A percentile compares a stretch with the other conserved stretches of the same genome.
Evolutionary conservation across 441 rosid species (phyloP).

Genomic region (Pelargonium australe): DNA sequence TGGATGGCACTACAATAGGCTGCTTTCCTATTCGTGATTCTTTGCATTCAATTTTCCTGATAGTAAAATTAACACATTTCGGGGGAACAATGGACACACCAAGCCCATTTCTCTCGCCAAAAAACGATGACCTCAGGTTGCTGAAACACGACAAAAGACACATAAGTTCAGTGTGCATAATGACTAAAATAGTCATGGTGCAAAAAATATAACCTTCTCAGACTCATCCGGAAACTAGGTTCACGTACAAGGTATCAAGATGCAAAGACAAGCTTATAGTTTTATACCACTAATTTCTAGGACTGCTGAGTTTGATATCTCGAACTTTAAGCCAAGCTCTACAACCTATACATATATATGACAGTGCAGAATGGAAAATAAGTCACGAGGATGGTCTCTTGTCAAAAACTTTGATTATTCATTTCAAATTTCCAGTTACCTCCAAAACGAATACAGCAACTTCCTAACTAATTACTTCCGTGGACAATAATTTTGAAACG

Average conservation of each 20-base stretch:
- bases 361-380: not conserved
- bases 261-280: slow-evolving; percentile 5
- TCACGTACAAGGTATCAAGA: not conserved
- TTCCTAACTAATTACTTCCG: not conserved
- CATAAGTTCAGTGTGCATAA: not conserved
- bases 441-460: too few species aligned
- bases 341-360: not conserved
- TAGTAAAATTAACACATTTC: slow-evolving; percentile 32
- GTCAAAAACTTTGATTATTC: not conserved
- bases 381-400: not conserved
- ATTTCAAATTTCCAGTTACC: too few species aligned
- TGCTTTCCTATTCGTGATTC: slow-evolving; percentile 93
- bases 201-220: not conserved
- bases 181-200: not conserved
- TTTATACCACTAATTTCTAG: not conserved
- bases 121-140: slow-evolving; percentile 59
- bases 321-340: not conserved
- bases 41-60: slow-evolving; percentile 59
- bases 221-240: not conserved
- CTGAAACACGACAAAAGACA: slow-evolving; percentile 31
- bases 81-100: slow-evolving; percentile 32
- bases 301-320: not conserved
- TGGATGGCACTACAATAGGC: slow-evolving; percentile 67
- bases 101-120: slow-evolving; percentile 49
- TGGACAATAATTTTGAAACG: not conserved